Conservation (phyloP, 371 early-diverging fungal species). For the Massospora cicadina region DNA sequence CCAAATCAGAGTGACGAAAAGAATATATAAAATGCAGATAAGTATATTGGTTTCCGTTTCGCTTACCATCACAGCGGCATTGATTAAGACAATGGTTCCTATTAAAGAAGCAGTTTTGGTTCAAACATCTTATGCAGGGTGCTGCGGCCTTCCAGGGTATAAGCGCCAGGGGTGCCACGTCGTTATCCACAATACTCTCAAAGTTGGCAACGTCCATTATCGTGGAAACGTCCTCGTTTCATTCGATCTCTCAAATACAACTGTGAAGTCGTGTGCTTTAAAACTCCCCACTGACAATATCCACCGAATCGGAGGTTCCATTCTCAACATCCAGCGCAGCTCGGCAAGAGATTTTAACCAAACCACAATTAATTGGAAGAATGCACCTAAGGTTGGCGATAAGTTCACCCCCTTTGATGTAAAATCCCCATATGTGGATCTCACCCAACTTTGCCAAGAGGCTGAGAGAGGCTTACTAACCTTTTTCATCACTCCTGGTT, state of each 20-base stretch:
- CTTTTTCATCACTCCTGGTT: not conserved
- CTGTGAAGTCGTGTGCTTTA: not conserved
- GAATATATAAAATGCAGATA: no score
- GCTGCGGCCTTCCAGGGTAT: not conserved
- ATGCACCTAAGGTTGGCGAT: not conserved
- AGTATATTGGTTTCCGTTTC: no score
- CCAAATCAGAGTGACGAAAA: no score
- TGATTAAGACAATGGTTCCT: not conserved
- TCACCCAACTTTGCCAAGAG: not conserved
- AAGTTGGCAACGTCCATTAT: not conserved
- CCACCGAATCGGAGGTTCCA: not conserved
- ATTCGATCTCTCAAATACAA: not conserved
- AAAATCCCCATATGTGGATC: not conserved
- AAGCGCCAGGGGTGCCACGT: not conserved
- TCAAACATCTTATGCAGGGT: not conserved
- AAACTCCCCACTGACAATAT: not conserved
- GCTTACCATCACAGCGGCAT: no score
- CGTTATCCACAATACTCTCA: not conserved
- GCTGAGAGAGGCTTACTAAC: not conserved
- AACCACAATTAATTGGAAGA: not conserved
- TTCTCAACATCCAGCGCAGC: not conserved
- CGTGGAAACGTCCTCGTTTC: not conserved
- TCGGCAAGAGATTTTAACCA: not conserved
- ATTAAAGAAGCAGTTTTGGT: not conserved
- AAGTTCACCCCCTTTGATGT: not conserved